A percentile compares a stretch with the other conserved stretches of the same genome.
Conservation (phyloP, 805 yeast genomes). For the Saccharomyces jurei region DNA sequence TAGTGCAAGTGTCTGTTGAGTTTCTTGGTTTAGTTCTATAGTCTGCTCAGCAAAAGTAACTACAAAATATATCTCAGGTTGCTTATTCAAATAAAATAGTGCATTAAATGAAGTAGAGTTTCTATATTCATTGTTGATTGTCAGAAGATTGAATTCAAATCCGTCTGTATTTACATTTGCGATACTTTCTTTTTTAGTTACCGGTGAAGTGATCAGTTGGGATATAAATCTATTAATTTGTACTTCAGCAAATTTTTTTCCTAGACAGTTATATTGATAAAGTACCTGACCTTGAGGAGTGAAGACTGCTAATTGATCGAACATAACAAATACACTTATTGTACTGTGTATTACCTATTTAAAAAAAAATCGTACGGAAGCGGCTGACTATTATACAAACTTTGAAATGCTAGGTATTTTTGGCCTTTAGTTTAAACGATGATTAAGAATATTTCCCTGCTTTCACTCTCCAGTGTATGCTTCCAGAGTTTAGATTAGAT, state of each 20-base stretch:
- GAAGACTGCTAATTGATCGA: constrained; percentile 28
- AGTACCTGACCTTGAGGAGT: constrained; percentile 27
- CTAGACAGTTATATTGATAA: constrained; percentile 21
- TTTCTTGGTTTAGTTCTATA: constrained; percentile 37
- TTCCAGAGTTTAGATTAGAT: neutral
- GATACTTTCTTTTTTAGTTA: constrained; percentile 17
- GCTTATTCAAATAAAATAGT: constrained; percentile 27
- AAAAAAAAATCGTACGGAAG: neutral
- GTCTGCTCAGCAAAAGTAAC: constrained; percentile 38
- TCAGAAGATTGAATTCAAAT: neutral
- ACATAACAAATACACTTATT: constrained; percentile 11
- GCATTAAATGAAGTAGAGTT: constrained; percentile 14
- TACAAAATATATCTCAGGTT: constrained; percentile 29
- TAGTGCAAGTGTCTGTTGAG: constrained; percentile 35
- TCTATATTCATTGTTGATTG: neutral
- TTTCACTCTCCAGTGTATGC: neutral
- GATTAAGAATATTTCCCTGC: neutral
- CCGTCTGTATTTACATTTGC: neutral
- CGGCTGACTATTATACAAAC: neutral
- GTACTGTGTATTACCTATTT: neutral
- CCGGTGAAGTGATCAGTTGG: constrained; percentile 21
- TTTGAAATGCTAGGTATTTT: neutral
- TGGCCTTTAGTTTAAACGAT: neutral
- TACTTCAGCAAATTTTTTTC: constrained; percentile 23
- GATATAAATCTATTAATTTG: constrained; percentile 25